Conservation (phyloP, 2,329 filamentous ascomycete genomes). For the Dactylonectria macrodidyma region DNA sequence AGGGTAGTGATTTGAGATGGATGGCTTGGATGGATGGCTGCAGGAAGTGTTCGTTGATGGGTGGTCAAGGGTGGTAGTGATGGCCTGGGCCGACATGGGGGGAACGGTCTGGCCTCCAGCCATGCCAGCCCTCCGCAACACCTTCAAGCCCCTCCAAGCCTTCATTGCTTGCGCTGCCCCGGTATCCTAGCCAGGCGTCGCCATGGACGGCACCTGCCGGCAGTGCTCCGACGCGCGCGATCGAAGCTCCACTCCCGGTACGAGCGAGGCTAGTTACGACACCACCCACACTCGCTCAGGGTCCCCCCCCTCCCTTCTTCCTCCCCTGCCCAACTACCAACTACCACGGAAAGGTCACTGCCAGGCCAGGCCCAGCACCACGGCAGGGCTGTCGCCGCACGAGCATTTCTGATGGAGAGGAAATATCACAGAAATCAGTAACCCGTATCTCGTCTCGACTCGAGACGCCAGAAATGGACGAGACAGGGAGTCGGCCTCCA, state of each 20-base stretch:
- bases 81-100: background rate
- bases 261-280: conserved; percentile 24
- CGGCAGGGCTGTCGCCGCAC: conserved; percentile 5
- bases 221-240: conserved; percentile 29
- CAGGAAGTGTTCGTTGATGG: background rate
- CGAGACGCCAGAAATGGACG: background rate
- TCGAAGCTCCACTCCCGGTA: conserved; percentile 25
- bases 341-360: background rate
- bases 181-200: conserved; percentile 8
- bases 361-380: background rate
- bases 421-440: background rate
- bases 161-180: background rate
- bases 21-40: background rate
- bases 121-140: conserved; percentile 3
- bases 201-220: conserved; percentile 27
- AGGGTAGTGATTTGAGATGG: background rate
- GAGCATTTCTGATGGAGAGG: background rate
- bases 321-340: too few relatives aligned
- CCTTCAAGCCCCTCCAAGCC: conserved; percentile 6
- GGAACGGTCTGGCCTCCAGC: conserved; percentile 18
- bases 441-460: conserved; percentile 1
- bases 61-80: background rate
- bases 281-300: conserved; percentile 20
- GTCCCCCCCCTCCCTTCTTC: background rate
- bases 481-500: background rate